A percentile compares a stretch with the other conserved stretches of the same genome.
Evolutionary conservation across 1,139 yeast species (phyloP).

Genomic region (Yarrowia galli): DNA sequence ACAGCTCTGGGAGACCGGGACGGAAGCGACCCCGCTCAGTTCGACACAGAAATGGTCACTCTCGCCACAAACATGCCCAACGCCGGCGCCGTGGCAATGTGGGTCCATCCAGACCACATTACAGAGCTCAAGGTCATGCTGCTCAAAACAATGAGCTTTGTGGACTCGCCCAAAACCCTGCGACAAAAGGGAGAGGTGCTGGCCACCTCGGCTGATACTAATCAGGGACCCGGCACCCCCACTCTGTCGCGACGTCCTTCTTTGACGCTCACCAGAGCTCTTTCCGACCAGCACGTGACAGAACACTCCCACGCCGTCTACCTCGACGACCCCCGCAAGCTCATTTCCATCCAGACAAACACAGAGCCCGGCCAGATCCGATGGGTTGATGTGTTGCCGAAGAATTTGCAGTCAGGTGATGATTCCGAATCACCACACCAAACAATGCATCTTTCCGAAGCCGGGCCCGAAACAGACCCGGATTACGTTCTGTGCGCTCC

Average conservation of each 20-base stretch:
- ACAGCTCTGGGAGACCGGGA: slow-evolving; percentile 1
- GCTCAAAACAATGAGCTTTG: slow-evolving; percentile 50
- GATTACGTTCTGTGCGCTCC: slow-evolving; percentile 55
- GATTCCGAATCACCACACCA: slow-evolving; percentile 32
- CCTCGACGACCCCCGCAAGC: slow-evolving; percentile 52
- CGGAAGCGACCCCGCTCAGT: slow-evolving; percentile 30
- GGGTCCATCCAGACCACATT: slow-evolving; percentile 54
- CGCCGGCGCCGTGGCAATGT: slow-evolving; percentile 44
- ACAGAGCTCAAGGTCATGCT: slow-evolving; percentile 52
- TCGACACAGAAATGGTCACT: slow-evolving; percentile 53
- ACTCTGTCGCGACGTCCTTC: slow-evolving; percentile 21
- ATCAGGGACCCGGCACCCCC: slow-evolving; percentile 11
- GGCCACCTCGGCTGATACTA: slow-evolving; percentile 20
- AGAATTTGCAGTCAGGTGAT: slow-evolving; percentile 5
- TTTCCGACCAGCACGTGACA: slow-evolving; percentile 27
- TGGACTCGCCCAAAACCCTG: slow-evolving; percentile 41
- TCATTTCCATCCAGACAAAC: slow-evolving; percentile 49
- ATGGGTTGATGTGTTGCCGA: slow-evolving; percentile 43
- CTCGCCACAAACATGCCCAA: slow-evolving; percentile 43
- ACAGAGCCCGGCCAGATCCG: slow-evolving; percentile 54
- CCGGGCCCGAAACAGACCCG: slow-evolving; percentile 39
- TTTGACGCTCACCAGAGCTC: slow-evolving; percentile 9
- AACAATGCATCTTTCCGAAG: slow-evolving; percentile 38
- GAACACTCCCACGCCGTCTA: slow-evolving; percentile 45
- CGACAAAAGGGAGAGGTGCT: slow-evolving; percentile 32